Percentiles rank a stretch among this genome's conserved stretches.
Evolutionary conservation across 768 basidiomycete genomes (phyloP).

Genomic region (Chalciporus sphaerocephalus): DNA sequence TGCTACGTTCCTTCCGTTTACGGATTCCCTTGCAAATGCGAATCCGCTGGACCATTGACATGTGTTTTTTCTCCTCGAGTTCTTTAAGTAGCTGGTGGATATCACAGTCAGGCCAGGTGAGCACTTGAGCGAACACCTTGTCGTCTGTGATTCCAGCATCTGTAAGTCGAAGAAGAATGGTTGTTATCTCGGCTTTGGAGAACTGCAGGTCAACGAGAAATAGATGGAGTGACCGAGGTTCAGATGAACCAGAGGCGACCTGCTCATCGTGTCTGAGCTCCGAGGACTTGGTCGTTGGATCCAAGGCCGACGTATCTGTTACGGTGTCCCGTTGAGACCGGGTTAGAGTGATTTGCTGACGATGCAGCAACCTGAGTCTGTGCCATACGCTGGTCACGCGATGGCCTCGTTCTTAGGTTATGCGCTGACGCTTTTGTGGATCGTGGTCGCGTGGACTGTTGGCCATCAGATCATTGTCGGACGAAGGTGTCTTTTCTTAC

Average conservation of each 20-base stretch:
- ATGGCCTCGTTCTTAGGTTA: too few species aligned
- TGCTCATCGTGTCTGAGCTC: not conserved
- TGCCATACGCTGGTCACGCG: too few species aligned
- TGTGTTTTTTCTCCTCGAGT: not conserved
- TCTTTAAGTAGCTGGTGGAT: not conserved
- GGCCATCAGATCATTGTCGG: too few species aligned
- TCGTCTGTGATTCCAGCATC: not conserved
- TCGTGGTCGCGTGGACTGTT: not conserved
- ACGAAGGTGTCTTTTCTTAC: too few species aligned
- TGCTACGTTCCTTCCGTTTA: too few species aligned
- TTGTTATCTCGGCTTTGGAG: not conserved
- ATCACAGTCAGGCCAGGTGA: not conserved
- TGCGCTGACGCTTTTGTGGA: not conserved
- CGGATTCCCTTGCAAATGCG: not conserved
- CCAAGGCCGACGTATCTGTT: too few species aligned
- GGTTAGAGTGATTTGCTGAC: too few species aligned
- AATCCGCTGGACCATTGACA: not conserved
- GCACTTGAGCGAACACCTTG: not conserved
- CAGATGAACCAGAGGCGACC: not conserved
- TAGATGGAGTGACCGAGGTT: not conserved
- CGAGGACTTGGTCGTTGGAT: not conserved
- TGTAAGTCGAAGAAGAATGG: not conserved
- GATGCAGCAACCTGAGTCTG: too few species aligned
- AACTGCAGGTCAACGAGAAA: not conserved
- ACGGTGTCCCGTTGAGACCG: too few species aligned